phyloP scores from a whole-genome alignment of 1,139 yeast species.

The Zygotorulaspora mrakii region DNA sequence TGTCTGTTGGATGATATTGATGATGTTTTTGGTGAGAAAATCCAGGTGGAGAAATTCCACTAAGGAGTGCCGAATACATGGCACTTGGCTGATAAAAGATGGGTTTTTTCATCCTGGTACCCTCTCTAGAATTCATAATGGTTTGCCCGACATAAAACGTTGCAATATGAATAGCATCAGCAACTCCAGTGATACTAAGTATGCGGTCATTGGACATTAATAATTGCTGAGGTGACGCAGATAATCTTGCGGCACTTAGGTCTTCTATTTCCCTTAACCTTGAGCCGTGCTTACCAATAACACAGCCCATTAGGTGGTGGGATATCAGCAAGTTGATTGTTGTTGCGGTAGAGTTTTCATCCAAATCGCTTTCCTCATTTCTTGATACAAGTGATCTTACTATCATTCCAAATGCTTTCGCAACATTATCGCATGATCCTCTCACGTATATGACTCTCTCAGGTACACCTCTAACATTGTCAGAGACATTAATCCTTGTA shows the following conservation, averaged over 20 bases:
- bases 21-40: constrained; percentile 26
- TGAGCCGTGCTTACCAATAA: constrained; percentile 77
- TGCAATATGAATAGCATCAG: constrained; percentile 85
- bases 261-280: constrained; percentile 81
- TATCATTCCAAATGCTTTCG: constrained; percentile 76
- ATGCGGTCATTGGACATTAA: constrained; percentile 81
- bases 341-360: constrained; percentile 45
- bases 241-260: constrained; percentile 72
- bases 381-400: constrained; percentile 63
- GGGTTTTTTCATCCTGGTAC: constrained; percentile 49
- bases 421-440: constrained; percentile 77
- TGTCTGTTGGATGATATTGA: constrained; percentile 28
- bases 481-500: constrained; percentile 73
- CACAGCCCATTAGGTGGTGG: constrained; percentile 74
- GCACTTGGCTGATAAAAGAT: constrained; percentile 63
- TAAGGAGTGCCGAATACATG: constrained; percentile 30
- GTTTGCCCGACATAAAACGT: constrained; percentile 69
- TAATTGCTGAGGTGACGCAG: constrained; percentile 71
- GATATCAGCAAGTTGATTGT: constrained; percentile 67
- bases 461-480: constrained; percentile 66
- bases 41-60: constrained; percentile 14
- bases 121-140: constrained; percentile 55
- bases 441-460: constrained; percentile 74
- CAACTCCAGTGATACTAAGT: constrained; percentile 70
- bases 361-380: constrained; percentile 47